These are phyloP conservation scores for Botrytis sinoallii DNA, from an alignment of 2,329 filamentous ascomycete species.

Conservation along the genomic window DNA sequence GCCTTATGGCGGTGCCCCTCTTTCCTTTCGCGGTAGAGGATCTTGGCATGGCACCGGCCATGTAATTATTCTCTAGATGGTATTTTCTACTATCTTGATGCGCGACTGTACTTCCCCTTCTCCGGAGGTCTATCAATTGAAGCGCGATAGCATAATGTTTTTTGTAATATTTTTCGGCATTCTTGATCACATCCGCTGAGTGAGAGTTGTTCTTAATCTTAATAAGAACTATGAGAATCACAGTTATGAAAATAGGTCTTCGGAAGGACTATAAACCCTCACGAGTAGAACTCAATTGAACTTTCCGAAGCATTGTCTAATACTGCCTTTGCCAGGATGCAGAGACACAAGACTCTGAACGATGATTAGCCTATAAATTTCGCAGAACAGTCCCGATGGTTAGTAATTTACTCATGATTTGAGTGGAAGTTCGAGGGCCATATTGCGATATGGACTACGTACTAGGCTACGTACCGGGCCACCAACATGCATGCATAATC, in stretches of 20 bases:
- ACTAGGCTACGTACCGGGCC: neutral
- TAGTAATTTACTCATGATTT: neutral
- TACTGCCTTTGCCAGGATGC: neutral
- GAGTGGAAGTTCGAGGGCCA: neutral
- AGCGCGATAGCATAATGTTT: neutral
- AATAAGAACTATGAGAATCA: neutral
- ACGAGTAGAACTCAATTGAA: accelerated
- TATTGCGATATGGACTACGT: neutral
- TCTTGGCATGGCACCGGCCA: neutral
- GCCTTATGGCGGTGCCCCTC: neutral
- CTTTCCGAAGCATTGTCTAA: neutral
- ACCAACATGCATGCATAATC: neutral
- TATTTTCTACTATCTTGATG: neutral
- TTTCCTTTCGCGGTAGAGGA: neutral
- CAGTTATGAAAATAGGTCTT: neutral
- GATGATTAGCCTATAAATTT: neutral
- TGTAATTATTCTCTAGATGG: neutral
- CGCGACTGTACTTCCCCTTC: neutral
- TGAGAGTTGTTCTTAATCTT: neutral
- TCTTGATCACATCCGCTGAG: neutral
- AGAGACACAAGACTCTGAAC: neutral
- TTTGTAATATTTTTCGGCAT: neutral
- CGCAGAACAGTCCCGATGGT: neutral
- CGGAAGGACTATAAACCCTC: neutral
- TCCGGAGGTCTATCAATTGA: neutral